A percentile compares a stretch with the other conserved stretches of the same genome.
Conservation (phyloP, 2,329 filamentous ascomycete genomes). For the Ophiostoma triangulosporum region DNA sequence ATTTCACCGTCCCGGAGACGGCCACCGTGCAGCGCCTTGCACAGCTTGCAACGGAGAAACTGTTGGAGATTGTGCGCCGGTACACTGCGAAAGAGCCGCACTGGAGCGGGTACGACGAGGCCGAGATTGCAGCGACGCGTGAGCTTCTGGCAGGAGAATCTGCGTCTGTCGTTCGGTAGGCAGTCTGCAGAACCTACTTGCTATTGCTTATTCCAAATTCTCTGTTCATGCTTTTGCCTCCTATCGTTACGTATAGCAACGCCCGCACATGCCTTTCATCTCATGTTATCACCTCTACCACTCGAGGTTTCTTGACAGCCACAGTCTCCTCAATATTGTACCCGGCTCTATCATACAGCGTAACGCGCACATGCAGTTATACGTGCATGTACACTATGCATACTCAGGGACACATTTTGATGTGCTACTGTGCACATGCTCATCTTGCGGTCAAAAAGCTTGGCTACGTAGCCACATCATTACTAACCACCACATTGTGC, state of each 20-base stretch:
- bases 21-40: conserved; percentile 54
- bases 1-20: conserved; percentile 39
- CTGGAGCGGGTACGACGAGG: conserved; percentile 60
- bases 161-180: conserved; percentile 30
- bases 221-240: neutral
- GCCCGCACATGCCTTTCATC: neutral
- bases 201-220: neutral
- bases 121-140: conserved; percentile 58
- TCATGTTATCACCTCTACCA: neutral
- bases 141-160: conserved; percentile 48
- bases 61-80: conserved; percentile 62
- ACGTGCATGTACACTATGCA: neutral
- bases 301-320: neutral
- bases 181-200: neutral
- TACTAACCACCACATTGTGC: neutral
- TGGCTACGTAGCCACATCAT: neutral
- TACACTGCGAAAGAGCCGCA: conserved; percentile 45
- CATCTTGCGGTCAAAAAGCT: neutral
- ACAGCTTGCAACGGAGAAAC: conserved; percentile 57
- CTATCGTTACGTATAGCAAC: neutral
- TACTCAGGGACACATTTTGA: neutral
- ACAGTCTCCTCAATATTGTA: neutral
- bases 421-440: neutral
- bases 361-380: neutral
- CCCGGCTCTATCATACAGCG: neutral